Base-by-base conservation (phyloP, 179 eudicot species). In the Amaranthus tricolor region DNA sequence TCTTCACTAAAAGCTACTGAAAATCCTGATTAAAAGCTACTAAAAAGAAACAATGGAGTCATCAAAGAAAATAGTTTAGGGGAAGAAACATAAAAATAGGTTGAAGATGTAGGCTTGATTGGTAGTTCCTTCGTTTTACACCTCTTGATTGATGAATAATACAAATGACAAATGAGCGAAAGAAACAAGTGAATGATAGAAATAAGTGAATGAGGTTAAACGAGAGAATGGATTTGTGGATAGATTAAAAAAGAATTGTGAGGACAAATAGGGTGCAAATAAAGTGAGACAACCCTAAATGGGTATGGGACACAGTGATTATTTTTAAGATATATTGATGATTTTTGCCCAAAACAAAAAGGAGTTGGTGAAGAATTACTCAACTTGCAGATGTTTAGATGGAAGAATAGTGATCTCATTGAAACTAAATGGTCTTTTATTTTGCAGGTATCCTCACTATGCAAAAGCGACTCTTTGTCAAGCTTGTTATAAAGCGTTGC, bases 401-500 rank as follows among this genome's bases (percentile, higher is more conserved):
- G 5, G 16, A 54, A 31, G 40, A 31, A 31, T 31, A 1, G 40
- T 31, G 40, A 20, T 67, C 55, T 53, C 12, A 8, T 31, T 48
- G 74, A n/a, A 58, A 67, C 52, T 72, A 19, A 19, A 50, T 68
- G 5, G 8, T 73, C 72, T 62, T 49, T 49, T 12, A 5, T 63
- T 31, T 62, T 83, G 82, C 75, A 96, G 98, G 87, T 96, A 91
- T 72, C 99, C 99, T 64, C 82, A 83, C 43, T 82, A 88, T 74
- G 97, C 91, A 17, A 96, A 96, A 80, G 91, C 94, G 73, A 86
- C 94, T 52, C 87, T 90, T 66, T 96, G 98, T 66, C 96, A 96
- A 77, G 98, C 88, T 74, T 96, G 99, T 83, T 96, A 91, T 60
- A 89, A 78, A 69, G 96, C 97, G 7, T 74, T 96, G 50, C 96